phyloP scores from a whole-genome alignment of 176 grass and related monocot species.

The Carex pumila region DNA sequence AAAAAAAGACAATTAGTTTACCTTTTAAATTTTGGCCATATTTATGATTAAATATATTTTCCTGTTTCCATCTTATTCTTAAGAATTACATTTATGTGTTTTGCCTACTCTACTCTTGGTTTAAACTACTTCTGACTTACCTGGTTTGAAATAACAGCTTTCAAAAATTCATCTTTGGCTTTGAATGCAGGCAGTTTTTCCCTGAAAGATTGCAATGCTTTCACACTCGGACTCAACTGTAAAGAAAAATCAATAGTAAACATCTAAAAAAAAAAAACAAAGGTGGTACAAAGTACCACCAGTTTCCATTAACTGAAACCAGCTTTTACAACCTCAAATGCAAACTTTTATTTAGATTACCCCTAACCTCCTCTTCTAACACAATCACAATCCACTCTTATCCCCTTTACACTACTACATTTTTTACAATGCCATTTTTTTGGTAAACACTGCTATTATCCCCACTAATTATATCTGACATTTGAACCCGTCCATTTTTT shows the following conservation, averaged over 20 bases:
- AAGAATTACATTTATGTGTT: background rate
- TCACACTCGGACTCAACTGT: constrained; percentile 53
- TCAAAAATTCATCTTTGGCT: constrained; percentile 70
- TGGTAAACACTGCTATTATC: background rate
- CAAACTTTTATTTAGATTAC: background rate
- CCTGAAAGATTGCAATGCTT: constrained; percentile 77
- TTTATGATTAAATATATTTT: background rate
- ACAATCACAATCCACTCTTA: background rate
- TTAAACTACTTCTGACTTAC: constrained; percentile 27
- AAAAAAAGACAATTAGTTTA: background rate
- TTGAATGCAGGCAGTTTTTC: constrained; percentile 79
- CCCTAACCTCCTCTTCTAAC: background rate
- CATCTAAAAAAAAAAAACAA: no score
- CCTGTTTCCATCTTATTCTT: background rate
- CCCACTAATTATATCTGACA: background rate
- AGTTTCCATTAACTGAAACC: background rate
- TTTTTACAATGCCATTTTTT: background rate
- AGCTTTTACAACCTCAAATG: background rate
- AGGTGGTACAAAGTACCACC: no score
- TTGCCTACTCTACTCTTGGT: background rate
- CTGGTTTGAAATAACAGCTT: constrained; percentile 69
- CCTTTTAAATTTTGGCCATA: background rate
- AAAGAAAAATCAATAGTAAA: constrained; percentile 16
- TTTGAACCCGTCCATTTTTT: background rate
- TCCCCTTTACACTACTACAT: background rate